Base-by-base conservation (phyloP, 305 asterid species). In the Fraxinus baroniana region DNA sequence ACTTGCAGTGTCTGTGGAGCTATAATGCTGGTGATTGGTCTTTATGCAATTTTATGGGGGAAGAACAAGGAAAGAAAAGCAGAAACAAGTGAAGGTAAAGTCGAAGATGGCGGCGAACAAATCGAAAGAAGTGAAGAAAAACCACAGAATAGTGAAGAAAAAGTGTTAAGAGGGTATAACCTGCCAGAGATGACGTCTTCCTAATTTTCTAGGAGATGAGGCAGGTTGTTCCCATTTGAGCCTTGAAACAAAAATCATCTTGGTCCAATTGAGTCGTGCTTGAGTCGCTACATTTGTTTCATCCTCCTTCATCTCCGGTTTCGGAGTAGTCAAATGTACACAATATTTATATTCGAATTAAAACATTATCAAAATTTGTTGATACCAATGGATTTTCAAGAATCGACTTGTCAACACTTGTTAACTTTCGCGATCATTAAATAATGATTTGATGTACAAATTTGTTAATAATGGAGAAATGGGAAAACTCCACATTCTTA, bases 11-110 rank as follows among this genome's bases (percentile, higher is more conserved):
- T 74, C 9, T 60, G 87, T 78, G 85, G 85, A 22, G 37, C 74
- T 62, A 2, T 85, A 28, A 28, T 85, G 64, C 83, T 85, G 75
- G 44, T 85, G 22, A 9, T 26, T n/a, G 87, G 55, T 44, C 55
- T 44, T 44, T 44, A 44, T 12, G 55, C 55, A 44, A 44, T 44
- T 44, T 44, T 44, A 44, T 44, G 55, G 55, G 44, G 55, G 55
- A 44, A 44, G 55, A 44, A 44, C 55, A 74, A 28, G 15, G 87
- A 85, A 36, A 68, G n/a, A 46, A 78, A 72, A 7, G 24, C 46
- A 4, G 44, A 32, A 68, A 28, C 82, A 22, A 8, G 20, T 24
- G 74, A 10, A 66, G 10, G 32, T 15, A 15, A 32, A 32, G 44
- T 10, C 33, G 39, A 68, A 13, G 32, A 68, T 68, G 39, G 7